Percentiles rank a stretch among this genome's conserved stretches.
phyloP scores from a whole-genome alignment of 1,284 basidiomycete species.

The Ganoderma sp. region DNA sequence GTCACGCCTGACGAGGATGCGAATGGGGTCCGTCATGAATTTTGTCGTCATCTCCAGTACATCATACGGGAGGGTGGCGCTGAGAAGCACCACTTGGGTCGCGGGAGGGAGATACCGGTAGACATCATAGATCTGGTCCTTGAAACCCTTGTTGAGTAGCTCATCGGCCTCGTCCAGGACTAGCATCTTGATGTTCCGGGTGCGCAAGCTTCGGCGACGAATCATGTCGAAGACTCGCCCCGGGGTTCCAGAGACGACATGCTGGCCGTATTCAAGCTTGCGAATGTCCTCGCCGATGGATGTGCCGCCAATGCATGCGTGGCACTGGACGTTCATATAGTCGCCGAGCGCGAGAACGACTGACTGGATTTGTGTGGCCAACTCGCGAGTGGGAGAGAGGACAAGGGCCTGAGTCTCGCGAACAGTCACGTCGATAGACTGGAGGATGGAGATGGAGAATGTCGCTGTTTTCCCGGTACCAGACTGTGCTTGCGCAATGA shows the following conservation, averaged over 20 bases:
- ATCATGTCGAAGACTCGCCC: constrained; percentile 99
- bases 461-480: constrained; percentile 99
- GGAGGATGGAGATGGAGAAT: constrained; percentile 92
- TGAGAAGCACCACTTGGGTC: constrained; percentile 96
- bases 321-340: constrained; percentile 99
- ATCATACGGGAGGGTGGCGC: constrained; percentile 96
- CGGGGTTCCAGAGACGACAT: constrained; percentile 97
- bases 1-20: constrained; percentile 99
- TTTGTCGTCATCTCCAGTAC: constrained; percentile 99
- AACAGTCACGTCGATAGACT: constrained; percentile 94
- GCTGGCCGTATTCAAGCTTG: constrained; percentile 97
- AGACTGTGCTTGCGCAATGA: constrained; percentile 98
- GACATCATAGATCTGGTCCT: constrained; percentile 99
- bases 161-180: constrained; percentile 99
- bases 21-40: constrained; percentile 99
- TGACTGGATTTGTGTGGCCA: constrained; percentile 98
- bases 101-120: constrained; percentile 98
- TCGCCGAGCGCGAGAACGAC: constrained; percentile 97
- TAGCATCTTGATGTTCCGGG: constrained; percentile 99
- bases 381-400: constrained; percentile 92
- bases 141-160: constrained; percentile 97
- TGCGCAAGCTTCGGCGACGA: constrained; percentile 89
- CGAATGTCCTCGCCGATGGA: constrained; percentile 98
- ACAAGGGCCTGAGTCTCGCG: constrained; percentile 97
- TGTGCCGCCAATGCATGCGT: constrained; percentile 98